phyloP scores from a whole-genome alignment of 495 filamentous ascomycete species.

The Daldinia caldariorum region DNA sequence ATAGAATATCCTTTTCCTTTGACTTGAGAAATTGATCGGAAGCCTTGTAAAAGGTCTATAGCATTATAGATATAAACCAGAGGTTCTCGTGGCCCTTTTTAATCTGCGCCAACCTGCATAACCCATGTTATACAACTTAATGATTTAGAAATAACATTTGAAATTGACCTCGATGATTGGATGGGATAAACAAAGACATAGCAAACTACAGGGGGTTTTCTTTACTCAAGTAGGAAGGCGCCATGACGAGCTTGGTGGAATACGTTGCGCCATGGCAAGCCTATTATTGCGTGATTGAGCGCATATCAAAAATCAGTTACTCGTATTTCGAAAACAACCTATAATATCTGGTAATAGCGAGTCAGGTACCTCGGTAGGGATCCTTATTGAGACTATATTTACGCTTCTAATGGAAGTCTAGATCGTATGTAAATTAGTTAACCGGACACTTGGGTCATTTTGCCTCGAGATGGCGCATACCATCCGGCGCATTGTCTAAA shows the following conservation, averaged over 20 bases:
- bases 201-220: not conserved
- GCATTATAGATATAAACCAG: not conserved
- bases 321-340: not conserved
- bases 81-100: not conserved
- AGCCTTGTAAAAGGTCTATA: slow-evolving; percentile 5
- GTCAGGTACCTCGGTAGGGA: not conserved
- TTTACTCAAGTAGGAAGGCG: not conserved
- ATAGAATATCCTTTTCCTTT: slow-evolving; percentile 8
- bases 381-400: not conserved
- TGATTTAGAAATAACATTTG: not conserved
- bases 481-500: not conserved
- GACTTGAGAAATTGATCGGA: not conserved
- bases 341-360: not conserved
- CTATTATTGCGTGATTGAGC: slow-evolving; percentile 5
- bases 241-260: slow-evolving; percentile 15
- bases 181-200: not conserved
- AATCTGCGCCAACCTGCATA: not conserved
- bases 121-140: not conserved
- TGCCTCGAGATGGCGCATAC: no score
- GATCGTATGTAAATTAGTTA: not conserved
- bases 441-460: not conserved
- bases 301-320: not conserved
- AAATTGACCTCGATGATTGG: not conserved
- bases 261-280: slow-evolving; percentile 18
- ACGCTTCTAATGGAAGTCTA: not conserved